phyloP scores from a whole-genome alignment of 768 basidiomycete genomes.

The Lenzites betulinus region DNA sequence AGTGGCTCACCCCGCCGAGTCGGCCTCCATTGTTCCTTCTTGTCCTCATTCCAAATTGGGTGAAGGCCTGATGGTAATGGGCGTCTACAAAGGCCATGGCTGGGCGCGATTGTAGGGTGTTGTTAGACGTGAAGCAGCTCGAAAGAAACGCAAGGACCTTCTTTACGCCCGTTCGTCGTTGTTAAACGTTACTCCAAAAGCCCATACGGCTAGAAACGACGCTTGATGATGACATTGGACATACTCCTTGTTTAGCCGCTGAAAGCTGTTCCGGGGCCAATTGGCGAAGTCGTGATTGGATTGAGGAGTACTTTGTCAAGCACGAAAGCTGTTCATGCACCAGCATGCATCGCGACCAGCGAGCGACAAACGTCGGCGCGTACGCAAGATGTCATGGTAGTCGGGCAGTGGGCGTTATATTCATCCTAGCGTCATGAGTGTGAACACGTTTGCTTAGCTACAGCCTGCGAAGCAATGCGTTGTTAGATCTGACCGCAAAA shows the following conservation, averaged over 20 bases:
- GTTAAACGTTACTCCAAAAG: not conserved
- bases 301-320: not conserved
- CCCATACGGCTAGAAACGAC: not conserved
- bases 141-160: not conserved
- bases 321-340: too few relatives aligned
- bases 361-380: not conserved
- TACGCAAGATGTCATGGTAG: not conserved
- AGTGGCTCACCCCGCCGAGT: slow-evolving; percentile 5
- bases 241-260: not conserved
- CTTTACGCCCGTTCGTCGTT: not conserved
- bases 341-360: too few relatives aligned
- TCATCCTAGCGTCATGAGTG: too few relatives aligned
- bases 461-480: too few relatives aligned
- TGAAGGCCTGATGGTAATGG: not conserved
- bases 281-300: not conserved
- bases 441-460: too few relatives aligned
- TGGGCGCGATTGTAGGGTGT: not conserved
- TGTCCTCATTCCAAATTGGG: slow-evolving; percentile 3
- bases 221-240: too few relatives aligned
- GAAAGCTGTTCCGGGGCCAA: not conserved
- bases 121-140: not conserved
- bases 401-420: too few relatives aligned
- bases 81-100: not conserved
- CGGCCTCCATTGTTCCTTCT: slow-evolving; percentile 9
- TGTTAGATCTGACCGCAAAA: too few relatives aligned